These are phyloP conservation scores for Globisporangium okanoganense DNA, from an alignment of 352 stramenopile genomes.

Conservation along the genomic window DNA sequence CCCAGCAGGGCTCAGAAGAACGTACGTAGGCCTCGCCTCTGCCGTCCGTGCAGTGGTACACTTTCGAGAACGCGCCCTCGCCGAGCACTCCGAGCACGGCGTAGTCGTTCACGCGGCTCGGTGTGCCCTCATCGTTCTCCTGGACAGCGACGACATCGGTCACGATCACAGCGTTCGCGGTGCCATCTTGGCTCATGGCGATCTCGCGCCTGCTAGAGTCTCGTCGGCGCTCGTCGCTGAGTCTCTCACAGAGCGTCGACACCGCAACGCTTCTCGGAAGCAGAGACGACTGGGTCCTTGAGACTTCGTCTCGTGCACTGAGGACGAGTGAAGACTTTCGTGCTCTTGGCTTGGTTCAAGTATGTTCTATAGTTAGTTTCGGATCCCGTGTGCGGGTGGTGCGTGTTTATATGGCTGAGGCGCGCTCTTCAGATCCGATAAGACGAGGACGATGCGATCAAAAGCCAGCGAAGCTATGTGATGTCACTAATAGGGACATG, in stretches of 20 bases:
- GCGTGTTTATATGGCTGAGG: not conserved
- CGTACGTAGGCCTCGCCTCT: slow-evolving; percentile 50
- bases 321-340: not conserved
- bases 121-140: slow-evolving; percentile 48
- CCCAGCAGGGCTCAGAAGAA: not conserved
- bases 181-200: not conserved
- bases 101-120: slow-evolving; percentile 77
- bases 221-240: too few species aligned
- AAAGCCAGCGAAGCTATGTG: too few species aligned
- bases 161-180: slow-evolving; percentile 46
- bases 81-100: slow-evolving; percentile 55
- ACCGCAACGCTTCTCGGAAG: too few species aligned
- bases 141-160: slow-evolving; percentile 58
- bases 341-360: not conserved
- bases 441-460: not conserved
- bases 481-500: too few species aligned
- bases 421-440: not conserved
- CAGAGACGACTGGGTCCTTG: too few species aligned
- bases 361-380: not conserved
- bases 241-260: not conserved
- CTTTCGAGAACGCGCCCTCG: slow-evolving; percentile 76
- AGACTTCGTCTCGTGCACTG: not conserved
- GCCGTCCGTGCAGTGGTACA: slow-evolving; percentile 60
- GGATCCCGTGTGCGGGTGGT: not conserved
- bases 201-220: not conserved